phyloP scores from a whole-genome alignment of 2,329 filamentous ascomycete species.

The Parastagonospora avenae region DNA sequence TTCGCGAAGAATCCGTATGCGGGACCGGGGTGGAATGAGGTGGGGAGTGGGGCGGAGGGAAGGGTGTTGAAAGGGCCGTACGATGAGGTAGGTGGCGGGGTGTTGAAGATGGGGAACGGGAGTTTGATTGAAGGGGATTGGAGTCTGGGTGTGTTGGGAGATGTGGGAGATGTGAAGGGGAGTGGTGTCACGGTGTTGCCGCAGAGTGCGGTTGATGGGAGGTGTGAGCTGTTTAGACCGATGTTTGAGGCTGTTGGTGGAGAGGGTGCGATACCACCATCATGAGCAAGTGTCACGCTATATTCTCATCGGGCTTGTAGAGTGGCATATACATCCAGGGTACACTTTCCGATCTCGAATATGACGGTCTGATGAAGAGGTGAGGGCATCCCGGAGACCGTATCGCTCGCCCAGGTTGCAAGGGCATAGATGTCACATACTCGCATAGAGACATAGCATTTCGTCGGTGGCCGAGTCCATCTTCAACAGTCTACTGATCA shows the following conservation, averaged over 20 bases:
- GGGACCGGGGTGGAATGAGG: constrained; percentile 31
- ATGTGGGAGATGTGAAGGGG: constrained; percentile 19
- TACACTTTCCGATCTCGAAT: no score
- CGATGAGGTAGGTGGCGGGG: constrained; percentile 10
- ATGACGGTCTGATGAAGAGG: no score
- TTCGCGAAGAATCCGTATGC: constrained; percentile 34
- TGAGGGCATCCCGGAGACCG: no score
- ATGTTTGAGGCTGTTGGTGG: constrained; percentile 22
- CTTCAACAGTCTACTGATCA: background rate
- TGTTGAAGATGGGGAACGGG: constrained; percentile 6
- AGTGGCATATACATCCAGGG: no score
- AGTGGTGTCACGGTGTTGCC: constrained; percentile 22
- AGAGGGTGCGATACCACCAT: constrained; percentile 12
- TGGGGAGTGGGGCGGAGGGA: constrained; percentile 21
- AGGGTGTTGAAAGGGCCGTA: constrained; percentile 16
- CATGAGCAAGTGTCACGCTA: no score
- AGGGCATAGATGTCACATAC: no score
- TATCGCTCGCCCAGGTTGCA: no score
- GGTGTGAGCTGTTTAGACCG: constrained; percentile 19
- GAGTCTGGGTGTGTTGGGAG: constrained; percentile 22
- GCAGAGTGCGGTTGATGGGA: constrained; percentile 17
- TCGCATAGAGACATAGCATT: no score
- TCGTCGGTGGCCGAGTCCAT: no score
- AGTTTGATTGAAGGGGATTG: constrained; percentile 14
- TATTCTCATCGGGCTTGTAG: no score